Evolutionary conservation across 106 monocot species (phyloP).

Genomic region (Phalaenopsis aphrodite): DNA sequence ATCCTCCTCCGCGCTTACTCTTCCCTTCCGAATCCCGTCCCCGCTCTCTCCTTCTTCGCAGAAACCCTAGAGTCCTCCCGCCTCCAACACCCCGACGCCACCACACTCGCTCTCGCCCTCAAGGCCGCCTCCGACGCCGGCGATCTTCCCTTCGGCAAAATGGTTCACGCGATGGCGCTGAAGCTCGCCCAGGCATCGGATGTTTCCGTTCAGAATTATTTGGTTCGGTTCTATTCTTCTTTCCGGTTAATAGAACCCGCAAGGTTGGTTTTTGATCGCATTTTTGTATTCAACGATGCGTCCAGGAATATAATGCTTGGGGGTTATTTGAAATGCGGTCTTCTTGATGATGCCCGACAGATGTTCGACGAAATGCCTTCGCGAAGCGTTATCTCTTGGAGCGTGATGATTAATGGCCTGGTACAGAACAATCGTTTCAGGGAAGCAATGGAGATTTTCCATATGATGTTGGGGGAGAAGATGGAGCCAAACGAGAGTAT

Average conservation of each 20-base stretch:
- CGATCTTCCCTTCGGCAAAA: not conserved
- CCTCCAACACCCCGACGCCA: not conserved
- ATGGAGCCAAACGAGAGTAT: slow-evolving; percentile 26
- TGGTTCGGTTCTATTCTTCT: slow-evolving; percentile 21
- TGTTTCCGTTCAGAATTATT: slow-evolving; percentile 16
- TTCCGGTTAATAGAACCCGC: slow-evolving; percentile 8
- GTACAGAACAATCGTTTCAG: slow-evolving; percentile 16
- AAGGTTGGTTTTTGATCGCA: slow-evolving; percentile 16
- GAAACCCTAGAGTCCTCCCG: slow-evolving; percentile 7
- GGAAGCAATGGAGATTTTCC: slow-evolving; percentile 25
- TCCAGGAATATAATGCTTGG: slow-evolving; percentile 26
- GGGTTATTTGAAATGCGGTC: slow-evolving; percentile 21
- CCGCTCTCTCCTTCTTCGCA: slow-evolving; percentile 12
- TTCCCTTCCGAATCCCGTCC: slow-evolving; percentile 2
- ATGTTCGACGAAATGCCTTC: slow-evolving; percentile 23
- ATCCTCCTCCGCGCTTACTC: slow-evolving; percentile 18
- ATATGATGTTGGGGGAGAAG: slow-evolving; percentile 21
- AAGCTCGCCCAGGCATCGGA: slow-evolving; percentile 4
- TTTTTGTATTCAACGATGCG: slow-evolving; percentile 12
- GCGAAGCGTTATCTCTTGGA: slow-evolving; percentile 25
- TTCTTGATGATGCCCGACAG: slow-evolving; percentile 19
- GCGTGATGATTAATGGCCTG: slow-evolving; percentile 33
- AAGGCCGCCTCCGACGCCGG: slow-evolving; percentile 5
- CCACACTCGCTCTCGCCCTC: slow-evolving; percentile 4
- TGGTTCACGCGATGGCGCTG: not conserved